A percentile compares a stretch with the other conserved stretches of the same genome.
Conservation (phyloP, 2,329 filamentous ascomycete species). For the Dichotomopilus funicola region DNA sequence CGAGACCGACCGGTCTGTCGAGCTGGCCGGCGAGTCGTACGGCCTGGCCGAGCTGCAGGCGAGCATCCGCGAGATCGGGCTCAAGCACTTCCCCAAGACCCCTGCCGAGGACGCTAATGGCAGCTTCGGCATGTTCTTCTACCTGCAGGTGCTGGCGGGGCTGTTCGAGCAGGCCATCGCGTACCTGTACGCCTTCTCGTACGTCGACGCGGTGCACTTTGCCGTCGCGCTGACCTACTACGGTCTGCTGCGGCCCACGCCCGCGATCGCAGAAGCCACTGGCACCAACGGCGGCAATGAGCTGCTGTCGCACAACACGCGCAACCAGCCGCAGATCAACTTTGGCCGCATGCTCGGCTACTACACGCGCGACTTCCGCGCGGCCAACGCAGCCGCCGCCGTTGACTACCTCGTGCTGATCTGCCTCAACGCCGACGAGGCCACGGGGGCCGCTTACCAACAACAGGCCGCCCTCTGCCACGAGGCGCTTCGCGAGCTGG, state of each 20-base stretch:
- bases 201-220: constrained; percentile 92
- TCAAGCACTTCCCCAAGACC: constrained; percentile 81
- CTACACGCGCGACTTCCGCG: constrained; percentile 93
- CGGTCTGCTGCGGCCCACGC: constrained; percentile 78
- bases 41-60: constrained; percentile 63
- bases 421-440: constrained; percentile 74
- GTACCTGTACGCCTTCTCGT: constrained; percentile 86
- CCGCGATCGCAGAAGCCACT: constrained; percentile 52
- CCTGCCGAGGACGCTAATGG: constrained; percentile 66
- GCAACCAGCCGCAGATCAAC: constrained; percentile 74
- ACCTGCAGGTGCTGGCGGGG: constrained; percentile 81
- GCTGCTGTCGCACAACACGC: constrained; percentile 58
- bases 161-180: constrained; percentile 92
- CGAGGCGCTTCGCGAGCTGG: constrained; percentile 85
- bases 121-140: constrained; percentile 85
- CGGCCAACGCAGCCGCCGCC: constrained; percentile 79
- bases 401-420: constrained; percentile 91
- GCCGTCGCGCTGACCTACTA: constrained; percentile 85
- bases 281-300: constrained; percentile 60
- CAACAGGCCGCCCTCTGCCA: constrained; percentile 80
- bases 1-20: constrained; percentile 56
- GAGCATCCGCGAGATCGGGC: constrained; percentile 80
- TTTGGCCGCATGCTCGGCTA: constrained; percentile 90
- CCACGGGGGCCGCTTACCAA: constrained; percentile 37
- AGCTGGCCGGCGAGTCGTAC: constrained; percentile 61